Evolutionary conservation across 2,329 filamentous ascomycete species (phyloP).

Genomic region (Trichoderma asperellum): DNA sequence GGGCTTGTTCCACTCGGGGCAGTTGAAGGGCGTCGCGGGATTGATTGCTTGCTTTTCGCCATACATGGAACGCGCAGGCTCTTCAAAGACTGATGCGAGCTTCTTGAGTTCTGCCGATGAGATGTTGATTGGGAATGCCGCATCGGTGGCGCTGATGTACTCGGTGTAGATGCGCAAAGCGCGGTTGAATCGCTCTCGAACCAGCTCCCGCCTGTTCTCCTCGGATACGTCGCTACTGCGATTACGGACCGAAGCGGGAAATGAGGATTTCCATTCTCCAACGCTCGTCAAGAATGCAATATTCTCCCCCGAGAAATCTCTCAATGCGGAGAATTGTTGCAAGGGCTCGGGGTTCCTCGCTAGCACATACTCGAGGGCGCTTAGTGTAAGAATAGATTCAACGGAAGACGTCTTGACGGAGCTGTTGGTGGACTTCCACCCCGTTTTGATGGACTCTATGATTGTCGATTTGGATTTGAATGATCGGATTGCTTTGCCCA

Average conservation of each 20-base stretch:
- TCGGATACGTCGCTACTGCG: slow-evolving; percentile 28
- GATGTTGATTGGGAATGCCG: slow-evolving; percentile 68
- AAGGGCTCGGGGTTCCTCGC: slow-evolving; percentile 62
- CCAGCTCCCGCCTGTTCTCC: slow-evolving; percentile 37
- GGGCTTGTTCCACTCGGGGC: neutral
- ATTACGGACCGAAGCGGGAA: slow-evolving; percentile 35
- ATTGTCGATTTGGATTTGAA: slow-evolving; percentile 34
- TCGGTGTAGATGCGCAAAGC: slow-evolving; percentile 65
- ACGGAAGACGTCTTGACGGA: slow-evolving; percentile 36
- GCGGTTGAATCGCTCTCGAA: slow-evolving; percentile 56
- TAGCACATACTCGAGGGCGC: slow-evolving; percentile 64
- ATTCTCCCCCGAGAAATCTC: slow-evolving; percentile 73
- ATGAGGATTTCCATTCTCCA: slow-evolving; percentile 56
- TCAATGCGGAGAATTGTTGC: slow-evolving; percentile 65
- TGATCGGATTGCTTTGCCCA: slow-evolving; percentile 31
- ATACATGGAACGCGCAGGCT: slow-evolving; percentile 49
- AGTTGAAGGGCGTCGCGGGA: slow-evolving; percentile 46
- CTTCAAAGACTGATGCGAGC: slow-evolving; percentile 61
- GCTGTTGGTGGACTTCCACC: slow-evolving; percentile 42
- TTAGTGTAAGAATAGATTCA: slow-evolving; percentile 60
- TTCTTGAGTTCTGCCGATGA: slow-evolving; percentile 55
- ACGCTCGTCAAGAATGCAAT: slow-evolving; percentile 68
- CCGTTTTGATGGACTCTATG: slow-evolving; percentile 37
- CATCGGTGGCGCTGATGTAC: slow-evolving; percentile 62
- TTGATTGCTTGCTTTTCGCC: slow-evolving; percentile 44